Evolutionary conservation across 2,329 filamentous ascomycete genomes (phyloP), one percentile per base, ranked within the genome.

Genomic region (Capronia epimyces): DNA sequence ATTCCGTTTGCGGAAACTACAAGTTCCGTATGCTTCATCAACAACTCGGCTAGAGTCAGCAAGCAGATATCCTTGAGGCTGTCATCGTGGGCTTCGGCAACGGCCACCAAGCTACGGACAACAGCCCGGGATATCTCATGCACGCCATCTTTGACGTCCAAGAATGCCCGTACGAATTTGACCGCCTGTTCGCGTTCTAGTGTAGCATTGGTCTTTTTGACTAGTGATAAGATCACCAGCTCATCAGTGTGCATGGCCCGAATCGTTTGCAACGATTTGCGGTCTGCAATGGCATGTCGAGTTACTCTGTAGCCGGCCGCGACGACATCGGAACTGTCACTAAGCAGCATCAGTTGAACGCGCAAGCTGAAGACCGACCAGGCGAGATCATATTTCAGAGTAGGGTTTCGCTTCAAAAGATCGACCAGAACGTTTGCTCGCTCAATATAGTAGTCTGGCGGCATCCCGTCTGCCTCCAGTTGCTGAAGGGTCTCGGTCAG

Each of bases 161-260:
- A 74, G 64, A 98, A 98, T 8, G 90, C 88, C 52, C 93, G 82
- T 21, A 97, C 84, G 66, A 98, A 96, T 67, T 98, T 98, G 62
- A 98, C 75, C 10, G 93, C 93, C 69, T 98, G 93, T 68, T 98
- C 93, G 47, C 94, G 81, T 71, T 98, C 93, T 15, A 98, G 87
- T 61, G 91, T 90, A n/a, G 91, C 88, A 68, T 96, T 97, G 64
- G 87, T 86, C 67, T 97, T 93, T 66, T 97, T 97, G 58, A 94
- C 89, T 27, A 98, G 74, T 1, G 93, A 97, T 62, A 91, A 76
- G 32, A 95, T 89, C 22, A 96, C 90, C 16, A 97, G 75, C 62
- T 89, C 91, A 66, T 98, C 94, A 0, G 89, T 97, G 60, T 96
- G 90, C 16, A 97, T 74, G 12, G 79, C 79, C 49, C 91, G 82